phyloP scores from a whole-genome alignment of 495 filamentous ascomycete species.

The Hypoxylon trugodes region DNA sequence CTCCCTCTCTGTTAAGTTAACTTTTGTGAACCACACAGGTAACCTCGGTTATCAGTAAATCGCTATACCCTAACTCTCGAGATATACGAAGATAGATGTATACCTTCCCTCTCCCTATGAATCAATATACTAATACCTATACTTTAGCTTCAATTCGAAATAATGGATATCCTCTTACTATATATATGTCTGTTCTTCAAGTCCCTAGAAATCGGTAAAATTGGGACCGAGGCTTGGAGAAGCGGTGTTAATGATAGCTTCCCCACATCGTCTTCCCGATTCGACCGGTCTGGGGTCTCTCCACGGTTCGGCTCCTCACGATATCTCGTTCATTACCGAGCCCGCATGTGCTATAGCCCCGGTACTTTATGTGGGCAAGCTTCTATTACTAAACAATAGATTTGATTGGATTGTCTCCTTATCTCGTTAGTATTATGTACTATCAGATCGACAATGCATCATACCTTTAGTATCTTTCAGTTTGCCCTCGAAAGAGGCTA shows the following conservation, averaged over 20 bases:
- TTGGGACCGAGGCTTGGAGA: conserved; percentile 28
- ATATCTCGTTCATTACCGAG: not conserved
- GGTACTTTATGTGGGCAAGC: not conserved
- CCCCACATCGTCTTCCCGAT: conserved; percentile 27
- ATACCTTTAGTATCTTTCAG: conserved; percentile 4
- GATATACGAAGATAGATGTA: too few species aligned
- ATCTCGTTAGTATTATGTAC: not conserved
- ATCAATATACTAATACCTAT: too few species aligned
- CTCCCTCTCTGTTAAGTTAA: too few species aligned
- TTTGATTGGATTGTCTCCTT: conserved; percentile 6
- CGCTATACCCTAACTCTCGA: too few species aligned
- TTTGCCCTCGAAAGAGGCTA: too few species aligned
- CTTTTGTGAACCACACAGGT: too few species aligned
- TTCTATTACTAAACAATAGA: conserved; percentile 2
- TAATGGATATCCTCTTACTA: too few species aligned
- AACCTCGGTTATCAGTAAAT: too few species aligned
- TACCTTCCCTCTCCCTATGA: too few species aligned
- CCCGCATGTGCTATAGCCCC: not conserved
- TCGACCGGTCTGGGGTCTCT: conserved; percentile 4
- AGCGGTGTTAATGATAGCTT: conserved; percentile 12
- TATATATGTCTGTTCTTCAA: not conserved
- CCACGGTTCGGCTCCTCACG: conserved; percentile 14
- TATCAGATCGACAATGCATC: not conserved
- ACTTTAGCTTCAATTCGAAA: too few species aligned
- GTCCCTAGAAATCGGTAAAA: conserved; percentile 22